Base-by-base conservation (phyloP, 768 basidiomycete species). In the Termitomyces sp. region DNA sequence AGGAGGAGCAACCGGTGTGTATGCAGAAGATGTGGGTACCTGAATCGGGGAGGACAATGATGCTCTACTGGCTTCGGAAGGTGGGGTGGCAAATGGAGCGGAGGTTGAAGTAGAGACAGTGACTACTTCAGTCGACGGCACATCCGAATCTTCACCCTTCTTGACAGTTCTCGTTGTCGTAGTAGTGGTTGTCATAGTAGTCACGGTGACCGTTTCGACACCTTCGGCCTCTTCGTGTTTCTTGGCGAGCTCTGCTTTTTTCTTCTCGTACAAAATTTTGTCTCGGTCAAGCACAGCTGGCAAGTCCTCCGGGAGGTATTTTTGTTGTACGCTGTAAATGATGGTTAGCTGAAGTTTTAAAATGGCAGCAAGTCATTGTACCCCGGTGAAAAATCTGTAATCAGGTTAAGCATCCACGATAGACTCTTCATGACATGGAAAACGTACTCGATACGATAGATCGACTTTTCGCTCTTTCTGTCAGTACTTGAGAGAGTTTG, bases 381-480 rank as follows among this genome's bases (percentile, higher is more conserved):
- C 77, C 78, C 78, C 66, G 68, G 60, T 61, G 65, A 68, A 60
- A 74, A 76, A 52, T 76, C 77, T 76, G 39, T 7, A 20, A 45
- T 50, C 12, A 39, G 35, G 40, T 18, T 61, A 28, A 42, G 24
- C 52, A 16, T 45, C 9, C 62, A 6, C 7, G 28, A 53, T 40
- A 22, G 16, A 58, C 40, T 20, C 0, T n/a, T 13, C 6, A 54
- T 44, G 44, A 3, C 13, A 11, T 20, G 33, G 35, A 46, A 22
- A 8, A 70, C 80, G 61, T 65, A 83, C 82, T 84, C 4, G 75
- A 69, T 13, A 77, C 81, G 62, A 83, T 75, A 7, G 81, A 76
- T 51, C 77, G 78, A 59, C 79, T 76, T 68, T 77, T 80, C 2
- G 81, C 74, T 39, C 79, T 71, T 61, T 81, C 77, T 13, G 76